These are phyloP conservation scores for Senna tora DNA, from an alignment of 306 rosid species.

Conservation along the genomic window DNA sequence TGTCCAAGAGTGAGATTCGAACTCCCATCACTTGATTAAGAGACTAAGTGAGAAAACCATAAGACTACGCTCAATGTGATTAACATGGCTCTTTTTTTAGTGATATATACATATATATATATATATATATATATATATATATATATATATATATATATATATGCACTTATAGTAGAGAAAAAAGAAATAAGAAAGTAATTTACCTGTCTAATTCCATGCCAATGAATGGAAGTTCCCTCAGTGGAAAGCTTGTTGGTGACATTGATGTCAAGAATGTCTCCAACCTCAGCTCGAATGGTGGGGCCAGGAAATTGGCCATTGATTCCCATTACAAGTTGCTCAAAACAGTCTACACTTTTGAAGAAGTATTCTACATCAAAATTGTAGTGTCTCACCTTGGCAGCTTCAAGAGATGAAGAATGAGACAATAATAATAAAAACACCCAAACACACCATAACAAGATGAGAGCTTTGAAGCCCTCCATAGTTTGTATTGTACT, in stretches of 20 bases:
- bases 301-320: slow-evolving; percentile 86
- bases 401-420: slow-evolving; percentile 12
- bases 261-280: slow-evolving; percentile 60
- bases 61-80: no score
- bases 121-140: no score
- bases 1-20: no score
- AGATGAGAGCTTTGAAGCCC: not conserved
- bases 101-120: no score
- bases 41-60: no score
- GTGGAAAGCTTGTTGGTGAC: slow-evolving; percentile 76
- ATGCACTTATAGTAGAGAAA: no score
- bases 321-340: slow-evolving; percentile 78
- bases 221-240: slow-evolving; percentile 85
- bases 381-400: slow-evolving; percentile 45
- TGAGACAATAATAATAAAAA: not conserved
- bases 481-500: no score
- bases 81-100: no score
- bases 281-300: slow-evolving; percentile 67
- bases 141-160: no score
- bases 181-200: no score
- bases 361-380: slow-evolving; percentile 66
- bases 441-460: slow-evolving; percentile 39
- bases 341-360: slow-evolving; percentile 61
- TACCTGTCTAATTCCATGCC: slow-evolving; percentile 93
- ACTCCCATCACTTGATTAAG: no score